Conservation (phyloP, 306 rosid species). For the Mimosa bimucronata region DNA sequence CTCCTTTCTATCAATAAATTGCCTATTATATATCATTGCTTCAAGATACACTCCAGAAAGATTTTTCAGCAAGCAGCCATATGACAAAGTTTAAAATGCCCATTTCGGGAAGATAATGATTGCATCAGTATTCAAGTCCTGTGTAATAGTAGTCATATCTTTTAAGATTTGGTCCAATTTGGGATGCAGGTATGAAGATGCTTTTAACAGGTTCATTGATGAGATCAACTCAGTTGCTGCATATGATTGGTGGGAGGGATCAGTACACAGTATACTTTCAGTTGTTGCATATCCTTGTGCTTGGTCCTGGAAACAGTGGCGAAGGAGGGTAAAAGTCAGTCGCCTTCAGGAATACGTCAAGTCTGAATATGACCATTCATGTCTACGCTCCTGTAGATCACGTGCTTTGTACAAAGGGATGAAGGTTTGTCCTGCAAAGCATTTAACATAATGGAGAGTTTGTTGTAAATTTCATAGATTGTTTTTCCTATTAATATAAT, state of each 20-base stretch:
- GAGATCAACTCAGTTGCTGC: constrained; percentile 94
- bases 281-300: constrained; percentile 97
- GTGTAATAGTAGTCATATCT: constrained; percentile 15
- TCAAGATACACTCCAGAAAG: constrained; percentile 2
- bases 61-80: constrained; percentile 26
- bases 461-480: constrained; percentile 28
- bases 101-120: constrained; percentile 17
- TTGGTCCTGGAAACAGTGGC: constrained; percentile 99
- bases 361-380: constrained; percentile 95
- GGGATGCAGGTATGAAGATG: constrained; percentile 87
- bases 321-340: constrained; percentile 78
- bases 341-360: constrained; percentile 96
- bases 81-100: constrained; percentile 5
- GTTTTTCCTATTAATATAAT: constrained; percentile 8
- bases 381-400: constrained; percentile 94
- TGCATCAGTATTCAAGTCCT: constrained; percentile 10
- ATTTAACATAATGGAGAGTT: constrained; percentile 37
- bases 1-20: constrained; percentile 6
- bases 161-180: constrained; percentile 35
- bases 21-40: constrained; percentile 23
- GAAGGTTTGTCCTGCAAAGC: constrained; percentile 73
- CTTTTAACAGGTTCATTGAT: constrained; percentile 95
- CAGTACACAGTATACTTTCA: constrained; percentile 93
- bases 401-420: constrained; percentile 98
- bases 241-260: constrained; percentile 99